These are phyloP conservation scores for Graphiopsis chlorocephala DNA, from an alignment of 2,329 filamentous ascomycete species.

Conservation along the genomic window DNA sequence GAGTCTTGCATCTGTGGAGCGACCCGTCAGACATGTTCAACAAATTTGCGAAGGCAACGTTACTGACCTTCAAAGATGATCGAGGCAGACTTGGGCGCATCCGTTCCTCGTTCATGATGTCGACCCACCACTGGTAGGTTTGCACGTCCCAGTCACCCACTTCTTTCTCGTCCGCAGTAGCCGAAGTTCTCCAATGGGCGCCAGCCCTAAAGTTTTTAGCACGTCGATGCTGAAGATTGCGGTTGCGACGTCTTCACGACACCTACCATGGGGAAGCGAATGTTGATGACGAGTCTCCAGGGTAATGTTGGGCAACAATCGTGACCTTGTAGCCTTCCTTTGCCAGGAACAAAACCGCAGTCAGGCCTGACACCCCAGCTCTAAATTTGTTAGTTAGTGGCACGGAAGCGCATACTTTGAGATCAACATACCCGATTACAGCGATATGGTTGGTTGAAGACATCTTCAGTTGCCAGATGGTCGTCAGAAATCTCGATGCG, in stretches of 20 bases:
- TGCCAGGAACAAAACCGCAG: conserved; percentile 43
- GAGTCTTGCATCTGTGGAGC: conserved; percentile 21
- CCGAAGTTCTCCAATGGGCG: conserved; percentile 48
- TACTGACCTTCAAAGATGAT: background rate
- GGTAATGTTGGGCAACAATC: conserved; percentile 43
- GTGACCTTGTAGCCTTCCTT: conserved; percentile 42
- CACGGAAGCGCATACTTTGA: too few relatives aligned
- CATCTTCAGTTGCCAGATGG: too few relatives aligned
- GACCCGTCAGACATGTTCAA: too few relatives aligned
- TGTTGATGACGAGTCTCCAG: conserved; percentile 40
- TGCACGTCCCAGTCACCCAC: conserved; percentile 43
- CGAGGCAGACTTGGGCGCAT: conserved; percentile 21
- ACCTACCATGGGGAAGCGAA: conserved; percentile 46
- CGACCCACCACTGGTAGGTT: conserved; percentile 43
- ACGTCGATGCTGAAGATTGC: too few relatives aligned
- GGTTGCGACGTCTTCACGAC: background rate
- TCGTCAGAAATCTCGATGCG: too few relatives aligned
- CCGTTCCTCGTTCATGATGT: conserved; percentile 31
- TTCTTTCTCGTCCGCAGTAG: conserved; percentile 32
- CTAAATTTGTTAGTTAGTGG: too few relatives aligned
- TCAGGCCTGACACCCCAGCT: conserved; percentile 49
- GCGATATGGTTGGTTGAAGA: too few relatives aligned
- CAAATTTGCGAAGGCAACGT: too few relatives aligned
- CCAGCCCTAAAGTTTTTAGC: conserved; percentile 40
- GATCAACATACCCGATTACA: too few relatives aligned